phyloP scores from a whole-genome alignment of 495 filamentous ascomycete species.

The Elasticomyces elasticus region DNA sequence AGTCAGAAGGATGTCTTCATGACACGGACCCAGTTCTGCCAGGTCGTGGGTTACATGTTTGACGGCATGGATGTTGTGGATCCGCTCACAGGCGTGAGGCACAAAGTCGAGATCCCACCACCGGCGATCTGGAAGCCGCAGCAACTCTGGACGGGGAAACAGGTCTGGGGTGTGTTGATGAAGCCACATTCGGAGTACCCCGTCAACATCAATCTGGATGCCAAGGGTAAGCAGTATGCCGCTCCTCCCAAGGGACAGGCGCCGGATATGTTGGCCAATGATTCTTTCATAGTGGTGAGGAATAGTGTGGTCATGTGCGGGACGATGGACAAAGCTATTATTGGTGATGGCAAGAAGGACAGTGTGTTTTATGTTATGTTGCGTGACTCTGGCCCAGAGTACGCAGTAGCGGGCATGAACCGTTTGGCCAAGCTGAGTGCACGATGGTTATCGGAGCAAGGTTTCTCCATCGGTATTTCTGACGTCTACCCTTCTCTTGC shows the following conservation, averaged over 20 bases:
- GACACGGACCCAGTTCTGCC: constrained; percentile 71
- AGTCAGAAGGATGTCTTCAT: constrained; percentile 91
- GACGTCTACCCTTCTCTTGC: constrained; percentile 74
- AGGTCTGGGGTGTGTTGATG: constrained; percentile 94
- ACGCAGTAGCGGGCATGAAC: constrained; percentile 88
- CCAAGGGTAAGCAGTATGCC: constrained; percentile 77
- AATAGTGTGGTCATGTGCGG: constrained; percentile 98
- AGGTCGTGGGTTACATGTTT: constrained; percentile 91
- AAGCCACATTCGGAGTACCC: constrained; percentile 70
- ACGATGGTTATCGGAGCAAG: constrained; percentile 75
- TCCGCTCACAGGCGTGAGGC: constrained; percentile 29
- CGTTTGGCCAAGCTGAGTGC: constrained; percentile 83
- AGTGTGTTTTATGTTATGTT: constrained; percentile 95
- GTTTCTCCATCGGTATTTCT: constrained; percentile 91
- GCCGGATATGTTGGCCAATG: constrained; percentile 72
- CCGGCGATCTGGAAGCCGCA: constrained; percentile 78
- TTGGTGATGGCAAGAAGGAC: constrained; percentile 94
- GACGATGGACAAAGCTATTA: constrained; percentile 92
- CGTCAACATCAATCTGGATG: constrained; percentile 84
- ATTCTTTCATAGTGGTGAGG: constrained; percentile 80
- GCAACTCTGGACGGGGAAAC: constrained; percentile 92
- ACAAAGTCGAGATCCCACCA: constrained; percentile 72
- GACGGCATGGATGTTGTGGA: constrained; percentile 46
- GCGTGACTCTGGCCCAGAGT: constrained; percentile 82
- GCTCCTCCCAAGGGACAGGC: constrained; percentile 36